Conservation (phyloP, 805 yeast species). For the Saccharomycopsis capsularis region DNA sequence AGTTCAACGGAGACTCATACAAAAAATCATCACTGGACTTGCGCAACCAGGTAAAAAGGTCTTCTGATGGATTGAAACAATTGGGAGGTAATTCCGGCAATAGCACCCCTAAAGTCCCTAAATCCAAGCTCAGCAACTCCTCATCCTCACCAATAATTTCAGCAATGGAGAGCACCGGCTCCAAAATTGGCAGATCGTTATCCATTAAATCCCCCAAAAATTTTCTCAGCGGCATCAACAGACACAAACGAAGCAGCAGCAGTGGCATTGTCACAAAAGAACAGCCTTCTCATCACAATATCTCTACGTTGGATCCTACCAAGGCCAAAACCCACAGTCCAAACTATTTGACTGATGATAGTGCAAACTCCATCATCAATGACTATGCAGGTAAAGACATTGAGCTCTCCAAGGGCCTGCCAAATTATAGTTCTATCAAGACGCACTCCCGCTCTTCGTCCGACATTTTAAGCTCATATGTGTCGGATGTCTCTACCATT, state of each 20-base stretch:
- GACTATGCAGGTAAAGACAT: not conserved
- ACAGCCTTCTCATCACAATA: too few species aligned
- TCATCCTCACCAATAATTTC: not conserved
- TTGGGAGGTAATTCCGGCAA: slow-evolving; percentile 5
- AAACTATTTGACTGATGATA: too few species aligned
- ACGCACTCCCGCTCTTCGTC: slow-evolving; percentile 38
- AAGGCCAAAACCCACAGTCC: not conserved
- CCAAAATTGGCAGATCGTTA: slow-evolving; percentile 28
- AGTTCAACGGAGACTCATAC: too few species aligned
- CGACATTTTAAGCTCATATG: slow-evolving; percentile 36
- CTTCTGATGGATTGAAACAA: slow-evolving; percentile 11
- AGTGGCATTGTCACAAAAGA: not conserved
- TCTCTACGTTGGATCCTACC: not conserved
- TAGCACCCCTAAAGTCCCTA: slow-evolving; percentile 15
- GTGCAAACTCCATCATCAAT: not conserved
- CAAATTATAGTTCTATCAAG: slow-evolving; percentile 25
- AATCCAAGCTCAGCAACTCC: slow-evolving; percentile 22
- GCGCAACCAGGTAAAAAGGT: slow-evolving; percentile 4
- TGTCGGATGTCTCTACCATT: slow-evolving; percentile 22
- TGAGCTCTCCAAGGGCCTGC: slow-evolving; percentile 37
- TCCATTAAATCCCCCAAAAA: slow-evolving; percentile 29
- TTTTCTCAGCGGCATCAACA: slow-evolving; percentile 25
- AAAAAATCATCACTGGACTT: too few species aligned
- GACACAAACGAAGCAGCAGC: slow-evolving; percentile 15
- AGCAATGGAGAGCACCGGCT: slow-evolving; percentile 2